Evolutionary conservation across 2,329 filamentous ascomycete species (phyloP).

Genomic region (Talaromyces pinophilus): DNA sequence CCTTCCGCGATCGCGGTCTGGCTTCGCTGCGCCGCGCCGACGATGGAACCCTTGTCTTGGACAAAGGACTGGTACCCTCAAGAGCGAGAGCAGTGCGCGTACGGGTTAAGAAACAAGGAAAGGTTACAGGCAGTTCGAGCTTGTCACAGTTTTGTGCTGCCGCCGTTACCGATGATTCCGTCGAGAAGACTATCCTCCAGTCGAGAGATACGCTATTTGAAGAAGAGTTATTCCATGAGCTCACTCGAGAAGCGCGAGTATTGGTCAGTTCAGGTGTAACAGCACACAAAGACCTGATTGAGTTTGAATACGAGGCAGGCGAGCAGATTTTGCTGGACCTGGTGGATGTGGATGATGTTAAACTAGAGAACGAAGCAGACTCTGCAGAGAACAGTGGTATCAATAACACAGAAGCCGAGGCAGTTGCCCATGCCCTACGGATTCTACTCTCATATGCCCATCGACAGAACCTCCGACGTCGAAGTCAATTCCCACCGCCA

Average conservation of each 20-base stretch:
- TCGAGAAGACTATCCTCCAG: slow-evolving; percentile 41
- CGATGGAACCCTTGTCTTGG: slow-evolving; percentile 74
- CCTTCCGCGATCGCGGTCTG: slow-evolving; percentile 70
- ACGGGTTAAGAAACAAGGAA: slow-evolving; percentile 60
- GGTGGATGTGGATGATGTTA: slow-evolving; percentile 56
- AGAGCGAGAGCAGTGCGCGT: slow-evolving; percentile 66
- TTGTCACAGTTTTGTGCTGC: slow-evolving; percentile 25
- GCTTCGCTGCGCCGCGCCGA: slow-evolving; percentile 74
- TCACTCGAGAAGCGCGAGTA: slow-evolving; percentile 76
- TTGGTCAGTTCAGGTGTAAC: slow-evolving; percentile 71
- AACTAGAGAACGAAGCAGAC: slow-evolving; percentile 32
- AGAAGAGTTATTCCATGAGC: slow-evolving; percentile 84
- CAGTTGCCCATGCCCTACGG: slow-evolving; percentile 67
- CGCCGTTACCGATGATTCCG: slow-evolving; percentile 30
- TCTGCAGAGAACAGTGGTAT: slow-evolving; percentile 19
- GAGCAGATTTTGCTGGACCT: slow-evolving; percentile 69
- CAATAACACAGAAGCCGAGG: slow-evolving; percentile 59
- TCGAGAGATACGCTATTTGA: slow-evolving; percentile 56
- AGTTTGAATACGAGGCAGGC: slow-evolving; percentile 55
- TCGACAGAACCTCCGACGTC: slow-evolving; percentile 65
- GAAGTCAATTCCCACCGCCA: slow-evolving; percentile 65
- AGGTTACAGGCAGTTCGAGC: slow-evolving; percentile 58
- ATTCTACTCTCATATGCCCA: slow-evolving; percentile 79
- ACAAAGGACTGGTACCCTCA: slow-evolving; percentile 57
- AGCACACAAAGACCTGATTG: slow-evolving; percentile 60